Evolutionary conservation across 345 rosid species (phyloP).

Genomic region (Crucihimalaya himalaica): DNA sequence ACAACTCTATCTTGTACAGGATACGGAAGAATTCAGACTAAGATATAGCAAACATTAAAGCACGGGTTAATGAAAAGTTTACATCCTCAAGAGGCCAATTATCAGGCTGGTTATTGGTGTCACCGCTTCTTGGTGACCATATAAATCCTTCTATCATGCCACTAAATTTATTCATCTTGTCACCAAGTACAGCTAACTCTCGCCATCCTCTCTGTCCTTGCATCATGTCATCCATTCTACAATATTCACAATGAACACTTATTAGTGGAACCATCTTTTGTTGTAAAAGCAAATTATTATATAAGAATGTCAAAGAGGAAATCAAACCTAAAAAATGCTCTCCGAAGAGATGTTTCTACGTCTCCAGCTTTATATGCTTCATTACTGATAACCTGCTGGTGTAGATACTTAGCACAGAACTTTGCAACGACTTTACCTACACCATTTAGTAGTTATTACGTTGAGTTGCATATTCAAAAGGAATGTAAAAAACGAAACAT

Average conservation of each 20-base stretch:
- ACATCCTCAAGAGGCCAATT: conserved; percentile 71
- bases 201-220: conserved; percentile 92
- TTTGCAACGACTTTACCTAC: conserved; percentile 83
- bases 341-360: conserved; percentile 63
- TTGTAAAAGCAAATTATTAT: not conserved
- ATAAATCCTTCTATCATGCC: conserved; percentile 83
- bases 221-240: conserved; percentile 95
- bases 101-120: conserved; percentile 44
- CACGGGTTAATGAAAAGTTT: conserved; percentile 9
- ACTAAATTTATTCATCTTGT: conserved; percentile 69
- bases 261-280: not conserved
- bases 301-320: conserved; percentile 6
- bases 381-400: conserved; percentile 65
- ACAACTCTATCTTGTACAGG: not conserved
- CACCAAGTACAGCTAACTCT: conserved; percentile 78
- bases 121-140: conserved; percentile 82
- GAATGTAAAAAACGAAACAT: not conserved
- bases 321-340: conserved; percentile 68
- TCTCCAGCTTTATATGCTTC: conserved; percentile 74
- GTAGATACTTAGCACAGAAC: conserved; percentile 86
- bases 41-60: too few relatives aligned
- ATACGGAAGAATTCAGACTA: not conserved
- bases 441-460: conserved; percentile 1
- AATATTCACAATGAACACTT: not conserved
- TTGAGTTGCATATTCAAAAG: not conserved